Base-by-base conservation (phyloP, 495 filamentous ascomycete species). In the Entonaema liquescens region DNA sequence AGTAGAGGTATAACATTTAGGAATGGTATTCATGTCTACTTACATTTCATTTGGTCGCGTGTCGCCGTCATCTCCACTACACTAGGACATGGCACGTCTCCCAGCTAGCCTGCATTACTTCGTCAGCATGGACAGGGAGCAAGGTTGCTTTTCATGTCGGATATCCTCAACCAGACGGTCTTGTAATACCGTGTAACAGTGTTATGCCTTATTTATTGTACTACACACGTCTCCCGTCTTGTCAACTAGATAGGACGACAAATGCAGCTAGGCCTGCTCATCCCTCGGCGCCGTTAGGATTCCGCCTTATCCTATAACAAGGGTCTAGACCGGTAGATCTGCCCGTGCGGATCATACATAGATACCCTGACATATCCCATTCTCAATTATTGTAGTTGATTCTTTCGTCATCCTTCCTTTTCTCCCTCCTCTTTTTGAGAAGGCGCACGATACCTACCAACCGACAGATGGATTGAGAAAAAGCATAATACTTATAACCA, bases 261-360 rank as follows among this genome's bases (percentile, higher is more conserved):
- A 62, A 62, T 57, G 29, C 38, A 40, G 50, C 59, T 59, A 57
- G 59, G 58, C 33, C 54, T 59, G 38, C 29, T 58, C 38, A 21
- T 56, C 33, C 52, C 23, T 68, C 52, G 26, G 58, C 31, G 21
- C 54, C 19, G 11, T 9, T 21, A n/a, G n/a, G 26, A 59, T 64
- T 9, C 52, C 49, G 67, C 36, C 42, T 44, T 38, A 15, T 36
- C 40, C 9, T 44, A 55, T 31, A 64, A 12, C 53, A 69, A 57
- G 50, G 66, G 40, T 44, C 67, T 50, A 63, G 52, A 23, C 59
- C 31, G 26, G 57, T 44, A 25, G 36, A 38, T 59, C 8, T 5
- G 17, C 31, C 13, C 49, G 17, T 21, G n/a, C 3, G 17, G 19
- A 9, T 47, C 19, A 47, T 47, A 47, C 23, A 47, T 21, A 47